Base-by-base conservation (phyloP, 495 filamentous ascomycete genomes). In the Aspergillus kassunensis region DNA sequence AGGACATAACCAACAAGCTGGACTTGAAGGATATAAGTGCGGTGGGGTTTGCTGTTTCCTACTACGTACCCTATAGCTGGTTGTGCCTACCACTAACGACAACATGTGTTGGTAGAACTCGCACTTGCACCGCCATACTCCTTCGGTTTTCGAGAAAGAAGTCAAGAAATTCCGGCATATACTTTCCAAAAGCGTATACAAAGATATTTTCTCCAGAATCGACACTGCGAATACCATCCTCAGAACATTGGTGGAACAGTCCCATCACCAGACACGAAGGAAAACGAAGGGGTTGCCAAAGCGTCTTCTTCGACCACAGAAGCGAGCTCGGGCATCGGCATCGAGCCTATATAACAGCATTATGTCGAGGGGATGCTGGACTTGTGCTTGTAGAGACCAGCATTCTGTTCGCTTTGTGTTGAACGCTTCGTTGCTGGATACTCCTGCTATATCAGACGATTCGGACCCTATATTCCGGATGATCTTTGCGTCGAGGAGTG, bases 151-250 rank as follows among this genome's bases (percentile, higher is more conserved):
- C 4, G 15, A 15, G 27, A n/a, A n/a, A n/a, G n/a, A n/a, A n/a
- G n/a, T n/a, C n/a, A n/a, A n/a, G n/a, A n/a, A n/a, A n/a, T 33
- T 34, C 11, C 25, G 43, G 6, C 15, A 3, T 2, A 18, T 46
- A 2, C 7, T 50, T 5, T 33, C 2, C 4, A 33, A 18, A 13
- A 16, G 24, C 1, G 23, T 33, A 23, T 55, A 51, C n/a, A 37
- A 59, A 3, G 53, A 55, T 41, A 37, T 59, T 1, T 25, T 56
- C 27, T 9, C 16, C n/a, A 42, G 43, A 13, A 37, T 58, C 15
- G 20, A 36, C n/a, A 20, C 19, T 3, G 16, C 34, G 8, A 58
- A 50, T 21, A 24, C 13, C 3, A 54, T 46, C n/a, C 33, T 58
- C 15, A 50, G 51, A 43, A 40, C n/a, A 16, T 30, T 50, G 4